Conservation (phyloP, 2,329 filamentous ascomycete species). For the Calonectria pseudoturangicola region DNA sequence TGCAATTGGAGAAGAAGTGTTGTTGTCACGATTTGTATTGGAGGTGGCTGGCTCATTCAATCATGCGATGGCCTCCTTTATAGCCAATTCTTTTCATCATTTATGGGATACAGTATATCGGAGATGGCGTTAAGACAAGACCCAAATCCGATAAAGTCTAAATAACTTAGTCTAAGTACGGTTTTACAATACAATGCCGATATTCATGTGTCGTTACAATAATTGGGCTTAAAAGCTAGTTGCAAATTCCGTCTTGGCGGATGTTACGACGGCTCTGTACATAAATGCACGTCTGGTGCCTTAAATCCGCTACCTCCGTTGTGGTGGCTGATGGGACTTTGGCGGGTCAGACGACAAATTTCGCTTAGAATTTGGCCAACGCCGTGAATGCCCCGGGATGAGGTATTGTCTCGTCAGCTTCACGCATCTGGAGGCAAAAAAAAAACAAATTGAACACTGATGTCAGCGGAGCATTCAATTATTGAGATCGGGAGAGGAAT, state of each 20-base stretch:
- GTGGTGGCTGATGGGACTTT: neutral
- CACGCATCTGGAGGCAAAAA: too few species aligned
- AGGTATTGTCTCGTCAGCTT: too few species aligned
- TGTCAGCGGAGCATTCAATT: too few species aligned
- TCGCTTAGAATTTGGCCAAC: neutral
- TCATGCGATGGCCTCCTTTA: neutral
- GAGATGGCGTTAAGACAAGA: constrained; percentile 1
- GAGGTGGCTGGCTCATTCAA: neutral
- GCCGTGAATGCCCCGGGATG: neutral
- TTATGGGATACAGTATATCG: neutral
- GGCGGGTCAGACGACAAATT: neutral
- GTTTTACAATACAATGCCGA: neutral
- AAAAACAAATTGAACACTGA: too few species aligned
- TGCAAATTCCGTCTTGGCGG: neutral
- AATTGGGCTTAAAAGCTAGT: neutral
- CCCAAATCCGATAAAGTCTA: constrained; percentile 1
- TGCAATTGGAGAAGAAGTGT: neutral
- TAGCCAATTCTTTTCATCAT: neutral
- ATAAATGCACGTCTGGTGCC: neutral
- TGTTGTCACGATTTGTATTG: neutral
- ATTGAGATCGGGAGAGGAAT: neutral
- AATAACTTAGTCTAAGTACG: neutral
- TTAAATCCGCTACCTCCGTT: constrained; percentile 26
- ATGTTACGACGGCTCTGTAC: neutral
- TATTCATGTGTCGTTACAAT: neutral